Base-by-base conservation (phyloP, 2,329 filamentous ascomycete genomes). In the Rhynchosporium agropyri region DNA sequence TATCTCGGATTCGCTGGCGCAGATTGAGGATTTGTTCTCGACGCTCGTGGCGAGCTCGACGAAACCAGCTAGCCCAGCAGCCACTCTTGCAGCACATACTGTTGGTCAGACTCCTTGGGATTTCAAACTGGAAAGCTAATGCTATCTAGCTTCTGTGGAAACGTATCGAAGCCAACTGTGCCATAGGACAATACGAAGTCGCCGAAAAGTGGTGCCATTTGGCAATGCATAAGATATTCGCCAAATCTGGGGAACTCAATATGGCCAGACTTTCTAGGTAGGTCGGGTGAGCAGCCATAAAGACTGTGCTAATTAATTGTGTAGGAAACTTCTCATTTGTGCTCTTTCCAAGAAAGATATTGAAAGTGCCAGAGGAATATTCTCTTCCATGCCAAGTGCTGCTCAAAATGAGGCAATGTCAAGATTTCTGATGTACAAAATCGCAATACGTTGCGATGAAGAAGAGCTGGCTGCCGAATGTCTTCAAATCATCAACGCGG, bases 81-180 rank as follows among this genome's bases (percentile, higher is more conserved):
- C 86, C 5, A 85, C 89, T 12, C 84, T 86, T 65, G 87, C 88
- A 40, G 83, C 84, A 6, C 88, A 91, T 68, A 89, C 85, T 40
- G 86, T 89, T 72, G 69, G 83, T 74, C 15, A 6, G 28, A 20
- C 53, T 28, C 33, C 10, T 28, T 15, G 49, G 42, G 28, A 15
- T 51, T 64, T 68, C 26, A 68, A 26, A 38, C 12, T 28, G 20
- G 26, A 6, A 20, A 45, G n/a, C 68, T 71, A 50, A 72, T 36
- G 42, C 10, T 9, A 6, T 43, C 66, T 64, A 94, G 89, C 75
- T 97, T 3, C 77, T 97, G 3, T 97, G 92, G 92, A 95, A 92
- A 75, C 84, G 82, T 31, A 79, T 90, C n/a, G 89, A 92, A 58
- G 76, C 79, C 0, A 79, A 79, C 13, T 85, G 84, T 65, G 76